Conservation (phyloP, 176 grass and related monocot species). For the Hsuehochloa calcarea region DNA sequence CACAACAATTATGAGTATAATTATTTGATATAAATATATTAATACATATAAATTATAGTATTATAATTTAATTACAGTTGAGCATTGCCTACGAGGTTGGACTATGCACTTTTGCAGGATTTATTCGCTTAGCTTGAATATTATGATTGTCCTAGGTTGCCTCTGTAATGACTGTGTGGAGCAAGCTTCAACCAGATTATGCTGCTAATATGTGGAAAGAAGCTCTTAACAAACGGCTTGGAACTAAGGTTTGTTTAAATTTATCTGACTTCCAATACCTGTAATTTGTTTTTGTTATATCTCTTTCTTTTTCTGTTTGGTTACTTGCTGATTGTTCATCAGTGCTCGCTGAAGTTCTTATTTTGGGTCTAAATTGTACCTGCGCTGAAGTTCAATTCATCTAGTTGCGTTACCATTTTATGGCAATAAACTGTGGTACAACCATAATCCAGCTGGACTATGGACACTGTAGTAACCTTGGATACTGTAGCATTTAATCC, state of each 20-base stretch:
- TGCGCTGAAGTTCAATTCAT: not conserved
- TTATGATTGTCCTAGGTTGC: conserved; percentile 67
- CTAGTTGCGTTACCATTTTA: not conserved
- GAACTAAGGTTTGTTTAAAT: conserved; percentile 68
- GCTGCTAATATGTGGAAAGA: conserved; percentile 90
- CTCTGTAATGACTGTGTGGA: conserved; percentile 97
- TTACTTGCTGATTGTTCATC: conserved; percentile 6
- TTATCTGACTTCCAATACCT: not conserved
- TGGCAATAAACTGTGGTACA: not conserved
- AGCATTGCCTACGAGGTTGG: not conserved
- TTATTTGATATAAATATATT: conserved; percentile 1
- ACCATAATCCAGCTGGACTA: not conserved
- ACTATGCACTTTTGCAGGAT: not conserved
- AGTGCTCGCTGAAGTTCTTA: not conserved
- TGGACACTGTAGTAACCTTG: not conserved
- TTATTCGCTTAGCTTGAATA: conserved; percentile 31
- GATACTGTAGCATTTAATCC: not conserved
- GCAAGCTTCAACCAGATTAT: conserved; percentile 84
- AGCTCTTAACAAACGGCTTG: conserved; percentile 94
- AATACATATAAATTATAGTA: not conserved
- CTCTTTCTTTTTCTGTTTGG: not conserved
- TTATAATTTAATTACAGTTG: not conserved
- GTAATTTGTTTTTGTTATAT: not conserved
- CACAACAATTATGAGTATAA: not conserved
- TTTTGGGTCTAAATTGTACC: not conserved